Base-by-base conservation (phyloP, 2,329 filamentous ascomycete species). In the Piedraia hortae region DNA sequence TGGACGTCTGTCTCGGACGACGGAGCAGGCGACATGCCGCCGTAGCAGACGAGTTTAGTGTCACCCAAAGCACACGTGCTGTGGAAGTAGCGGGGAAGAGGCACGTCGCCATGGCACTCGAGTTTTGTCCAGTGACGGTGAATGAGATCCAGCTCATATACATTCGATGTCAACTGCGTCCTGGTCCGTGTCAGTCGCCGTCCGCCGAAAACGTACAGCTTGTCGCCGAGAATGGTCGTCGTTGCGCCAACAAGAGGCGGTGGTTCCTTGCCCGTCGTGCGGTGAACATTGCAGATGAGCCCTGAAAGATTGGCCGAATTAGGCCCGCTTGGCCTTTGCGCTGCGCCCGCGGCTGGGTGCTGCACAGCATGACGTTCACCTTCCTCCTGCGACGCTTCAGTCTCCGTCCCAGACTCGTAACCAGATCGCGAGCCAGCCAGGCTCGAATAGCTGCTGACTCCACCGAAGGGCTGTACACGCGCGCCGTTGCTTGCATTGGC, bases 21-120 rank as follows among this genome's bases (percentile, higher is more conserved):
- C 6, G 41, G 40, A 20, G 47, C 44, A 1, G 82, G 80, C 6
- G 82, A 91, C 85, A 97, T 97, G 34, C 85, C 85, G 26, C 85
- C 85, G 45, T 93, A 97, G 46, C 82, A 93, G 3, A 97, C 82
- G 43, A 97, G 57, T 45, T 93, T 97, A 3, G 77, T 82, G 41
- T 93, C 85, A 11, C 85, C 85, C 2, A 97, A 51, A 1, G 75
- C 62, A 43, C 85, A 97, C 44, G 93, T 73, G 31, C 78, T 93
- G 51, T 97, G 85, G 33, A 97, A 97, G 43, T 97, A 97, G 28
- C 85, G 63, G 5, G 85, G 77, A 2, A 78, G 72, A 1, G 85
- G 85, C 16, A 88, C 53, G 36, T 93, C 78, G 19, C 85, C 85
- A 13, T 54, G 59, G 0, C 74, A 67, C 23, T 89, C 74, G 12